phyloP scores from a whole-genome alignment of 306 rosid genomes.

The Castanea crenata region DNA sequence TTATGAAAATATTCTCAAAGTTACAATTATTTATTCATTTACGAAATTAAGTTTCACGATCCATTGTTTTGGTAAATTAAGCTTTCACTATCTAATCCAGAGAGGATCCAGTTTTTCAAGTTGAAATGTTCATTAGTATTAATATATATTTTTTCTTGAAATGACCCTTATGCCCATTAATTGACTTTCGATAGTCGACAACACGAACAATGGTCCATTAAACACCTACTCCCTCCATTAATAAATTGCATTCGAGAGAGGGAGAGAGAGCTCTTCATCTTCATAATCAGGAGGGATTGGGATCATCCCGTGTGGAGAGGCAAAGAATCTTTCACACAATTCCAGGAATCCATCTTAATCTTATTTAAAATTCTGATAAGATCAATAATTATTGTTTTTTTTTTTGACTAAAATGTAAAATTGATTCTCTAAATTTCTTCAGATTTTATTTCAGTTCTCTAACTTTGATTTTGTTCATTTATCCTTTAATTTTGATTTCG shows the following conservation, averaged over 20 bases:
- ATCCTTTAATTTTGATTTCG: no score
- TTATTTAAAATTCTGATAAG: not conserved
- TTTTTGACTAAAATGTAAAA: no score
- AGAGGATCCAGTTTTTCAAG: not conserved
- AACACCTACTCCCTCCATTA: slow-evolving; percentile 18
- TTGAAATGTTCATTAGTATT: slow-evolving; percentile 21
- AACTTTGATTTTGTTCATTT: no score
- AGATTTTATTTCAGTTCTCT: no score
- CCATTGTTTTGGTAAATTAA: no score
- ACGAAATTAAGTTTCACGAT: no score
- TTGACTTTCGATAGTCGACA: slow-evolving; percentile 19
- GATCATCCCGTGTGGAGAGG: not conserved
- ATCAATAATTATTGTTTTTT: not conserved
- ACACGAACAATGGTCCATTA: slow-evolving; percentile 11
- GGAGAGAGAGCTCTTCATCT: no score
- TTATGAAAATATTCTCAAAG: no score
- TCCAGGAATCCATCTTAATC: not conserved
- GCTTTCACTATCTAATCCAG: no score
- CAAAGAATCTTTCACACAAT: not conserved
- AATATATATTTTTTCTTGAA: not conserved
- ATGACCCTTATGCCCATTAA: slow-evolving; percentile 19
- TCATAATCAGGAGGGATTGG: no score
- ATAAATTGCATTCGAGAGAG: slow-evolving; percentile 17
- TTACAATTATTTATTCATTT: no score
- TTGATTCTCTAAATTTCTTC: no score